A percentile compares a stretch with the other conserved stretches of the same genome.
Evolutionary conservation across 129 eudicot species (phyloP).

Genomic region (Kitagawia praeruptora): DNA sequence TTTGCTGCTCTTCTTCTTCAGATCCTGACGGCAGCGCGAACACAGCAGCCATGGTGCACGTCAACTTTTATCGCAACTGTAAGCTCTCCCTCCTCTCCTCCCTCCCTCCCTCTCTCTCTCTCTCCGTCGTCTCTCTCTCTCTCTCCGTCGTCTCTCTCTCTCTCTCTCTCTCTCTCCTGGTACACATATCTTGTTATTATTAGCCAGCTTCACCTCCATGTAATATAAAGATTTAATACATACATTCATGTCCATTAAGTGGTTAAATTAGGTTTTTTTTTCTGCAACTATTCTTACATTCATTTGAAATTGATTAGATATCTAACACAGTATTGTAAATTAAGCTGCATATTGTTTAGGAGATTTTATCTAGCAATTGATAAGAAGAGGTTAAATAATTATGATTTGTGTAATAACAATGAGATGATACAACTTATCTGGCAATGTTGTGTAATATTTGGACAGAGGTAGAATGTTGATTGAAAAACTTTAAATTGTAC

Average conservation of each 20-base stretch:
- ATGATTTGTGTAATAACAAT: neutral
- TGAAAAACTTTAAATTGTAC: neutral
- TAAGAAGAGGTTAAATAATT: too few relatives aligned
- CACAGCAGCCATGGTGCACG: neutral
- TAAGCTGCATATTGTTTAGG: neutral
- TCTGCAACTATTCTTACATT: neutral
- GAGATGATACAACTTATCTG: neutral
- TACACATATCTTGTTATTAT: neutral
- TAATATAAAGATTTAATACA: neutral
- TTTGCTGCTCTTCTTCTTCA: neutral
- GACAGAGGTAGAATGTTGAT: neutral
- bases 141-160: too few relatives aligned
- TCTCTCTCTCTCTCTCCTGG: too few relatives aligned
- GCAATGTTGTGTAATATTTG: neutral
- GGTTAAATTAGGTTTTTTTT: neutral
- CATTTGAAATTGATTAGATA: neutral
- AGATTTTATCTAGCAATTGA: too few relatives aligned
- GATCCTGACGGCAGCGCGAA: neutral
- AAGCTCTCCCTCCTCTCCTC: neutral
- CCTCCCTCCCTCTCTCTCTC: neutral
- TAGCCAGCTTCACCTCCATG: too few relatives aligned
- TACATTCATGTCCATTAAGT: neutral
- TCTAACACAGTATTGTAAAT: neutral
- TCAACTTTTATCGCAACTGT: slow-evolving; percentile 3
- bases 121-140: neutral